These are phyloP conservation scores for Rhodotorula toruloides DNA, from an alignment of 768 basidiomycete genomes.

Conservation along the genomic window DNA sequence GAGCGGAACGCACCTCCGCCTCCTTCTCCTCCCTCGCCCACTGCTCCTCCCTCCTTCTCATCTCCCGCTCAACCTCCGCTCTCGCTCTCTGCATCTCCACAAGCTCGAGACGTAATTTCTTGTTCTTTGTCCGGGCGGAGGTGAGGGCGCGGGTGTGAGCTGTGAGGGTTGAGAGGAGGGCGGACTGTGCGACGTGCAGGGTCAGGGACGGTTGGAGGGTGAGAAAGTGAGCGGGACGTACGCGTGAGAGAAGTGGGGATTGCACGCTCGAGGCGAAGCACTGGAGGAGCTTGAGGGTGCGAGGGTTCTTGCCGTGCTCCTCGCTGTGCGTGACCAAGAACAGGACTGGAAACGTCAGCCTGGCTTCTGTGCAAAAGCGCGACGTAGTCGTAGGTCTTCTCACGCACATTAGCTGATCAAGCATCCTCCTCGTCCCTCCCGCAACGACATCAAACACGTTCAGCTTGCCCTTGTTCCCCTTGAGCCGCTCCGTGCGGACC, in stretches of 20 bases:
- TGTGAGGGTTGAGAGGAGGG: not conserved
- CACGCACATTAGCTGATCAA: too few species aligned
- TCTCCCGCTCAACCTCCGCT: not conserved
- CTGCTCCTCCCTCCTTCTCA: not conserved
- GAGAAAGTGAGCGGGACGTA: not conserved
- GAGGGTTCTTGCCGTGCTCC: not conserved
- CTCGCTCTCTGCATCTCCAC: not conserved
- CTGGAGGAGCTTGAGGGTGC: not conserved
- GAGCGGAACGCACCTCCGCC: not conserved
- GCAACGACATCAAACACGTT: slow-evolving; percentile 9
- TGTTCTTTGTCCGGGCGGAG: not conserved
- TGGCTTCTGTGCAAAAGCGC: too few species aligned
- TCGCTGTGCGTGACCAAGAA: too few species aligned
- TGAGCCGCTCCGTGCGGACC: not conserved
- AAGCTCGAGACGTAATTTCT: not conserved
- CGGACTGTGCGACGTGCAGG: not conserved
- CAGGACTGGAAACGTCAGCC: not conserved
- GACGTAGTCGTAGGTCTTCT: too few species aligned
- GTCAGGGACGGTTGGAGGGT: too few species aligned
- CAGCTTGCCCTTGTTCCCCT: slow-evolving; percentile 1
- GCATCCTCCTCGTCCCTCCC: not conserved
- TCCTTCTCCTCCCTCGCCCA: not conserved
- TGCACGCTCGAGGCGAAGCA: not conserved
- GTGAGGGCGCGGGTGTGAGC: not conserved
- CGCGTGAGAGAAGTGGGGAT: not conserved